Conservation (phyloP, 306 rosid species). For the Trichosanthes truncata region DNA sequence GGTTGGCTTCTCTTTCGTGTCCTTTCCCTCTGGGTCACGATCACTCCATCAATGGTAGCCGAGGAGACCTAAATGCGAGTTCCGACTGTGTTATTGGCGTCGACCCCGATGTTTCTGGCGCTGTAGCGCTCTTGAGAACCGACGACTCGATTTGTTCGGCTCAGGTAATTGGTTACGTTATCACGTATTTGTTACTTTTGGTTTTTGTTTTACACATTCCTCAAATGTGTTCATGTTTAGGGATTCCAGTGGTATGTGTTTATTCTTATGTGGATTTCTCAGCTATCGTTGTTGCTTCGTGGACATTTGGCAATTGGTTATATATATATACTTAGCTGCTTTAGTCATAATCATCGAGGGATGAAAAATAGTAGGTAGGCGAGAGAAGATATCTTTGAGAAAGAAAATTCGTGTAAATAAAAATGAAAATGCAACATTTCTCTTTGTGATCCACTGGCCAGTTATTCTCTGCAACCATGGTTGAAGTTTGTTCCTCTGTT, state of each 20-base stretch:
- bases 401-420: neutral
- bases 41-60: conserved; percentile 5
- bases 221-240: neutral
- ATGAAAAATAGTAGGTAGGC: neutral
- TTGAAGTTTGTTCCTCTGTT: neutral
- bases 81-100: conserved; percentile 60
- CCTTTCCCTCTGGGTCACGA: conserved; percentile 24
- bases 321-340: neutral
- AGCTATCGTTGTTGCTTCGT: neutral
- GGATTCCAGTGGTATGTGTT: neutral
- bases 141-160: conserved; percentile 32
- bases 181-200: neutral
- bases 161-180: conserved; percentile 32
- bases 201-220: neutral
- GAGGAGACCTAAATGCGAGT: conserved; percentile 14
- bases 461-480: neutral
- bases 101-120: conserved; percentile 83
- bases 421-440: too few relatives aligned
- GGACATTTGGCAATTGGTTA: neutral
- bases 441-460: neutral
- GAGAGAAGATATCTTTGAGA: too few relatives aligned
- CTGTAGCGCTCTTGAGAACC: conserved; percentile 55
- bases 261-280: neutral
- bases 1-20: conserved; percentile 75
- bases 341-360: neutral